Conservation (phyloP, 345 rosid species). For the Lenwebbia sp. region DNA sequence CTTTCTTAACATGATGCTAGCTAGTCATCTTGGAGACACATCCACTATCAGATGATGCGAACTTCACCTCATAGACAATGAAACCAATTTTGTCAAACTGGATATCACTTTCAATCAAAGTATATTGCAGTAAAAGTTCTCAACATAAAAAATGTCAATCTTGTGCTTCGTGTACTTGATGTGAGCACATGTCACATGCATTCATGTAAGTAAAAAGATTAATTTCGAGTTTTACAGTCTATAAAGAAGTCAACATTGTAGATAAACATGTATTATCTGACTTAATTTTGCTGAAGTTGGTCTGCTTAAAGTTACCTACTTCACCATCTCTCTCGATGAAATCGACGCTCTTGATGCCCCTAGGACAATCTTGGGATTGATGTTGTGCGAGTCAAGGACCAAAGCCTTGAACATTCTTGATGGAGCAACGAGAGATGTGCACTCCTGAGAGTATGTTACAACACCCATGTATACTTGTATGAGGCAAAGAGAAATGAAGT, state of each 20-base stretch:
- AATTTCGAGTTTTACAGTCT: fast-evolving
- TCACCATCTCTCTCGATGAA: not conserved
- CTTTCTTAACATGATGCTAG: not conserved
- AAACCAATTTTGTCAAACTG: not conserved
- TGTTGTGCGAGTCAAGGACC: not conserved
- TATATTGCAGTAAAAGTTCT: not conserved
- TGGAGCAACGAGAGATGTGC: not conserved
- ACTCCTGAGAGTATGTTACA: not conserved
- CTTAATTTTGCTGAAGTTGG: not conserved
- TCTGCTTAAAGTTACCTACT: not conserved
- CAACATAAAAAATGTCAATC: not conserved
- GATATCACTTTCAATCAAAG: not conserved
- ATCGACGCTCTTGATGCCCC: constrained; percentile 1
- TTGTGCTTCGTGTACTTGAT: not conserved
- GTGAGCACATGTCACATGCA: not conserved
- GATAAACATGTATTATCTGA: not conserved
- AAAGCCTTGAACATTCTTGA: not conserved
- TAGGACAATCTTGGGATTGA: not conserved
- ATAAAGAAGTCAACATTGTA: not conserved
- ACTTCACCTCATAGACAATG: not conserved
- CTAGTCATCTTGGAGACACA: constrained; percentile 3
- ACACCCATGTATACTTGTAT: too few species aligned
- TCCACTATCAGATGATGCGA: not conserved
- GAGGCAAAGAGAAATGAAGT: too few species aligned
- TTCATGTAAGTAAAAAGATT: not conserved